A percentile compares a stretch with the other conserved stretches of the same genome.
These are phyloP conservation scores for Aspergillus sp. DNA, from an alignment of 2,329 filamentous ascomycete species.

Conservation along the genomic window DNA sequence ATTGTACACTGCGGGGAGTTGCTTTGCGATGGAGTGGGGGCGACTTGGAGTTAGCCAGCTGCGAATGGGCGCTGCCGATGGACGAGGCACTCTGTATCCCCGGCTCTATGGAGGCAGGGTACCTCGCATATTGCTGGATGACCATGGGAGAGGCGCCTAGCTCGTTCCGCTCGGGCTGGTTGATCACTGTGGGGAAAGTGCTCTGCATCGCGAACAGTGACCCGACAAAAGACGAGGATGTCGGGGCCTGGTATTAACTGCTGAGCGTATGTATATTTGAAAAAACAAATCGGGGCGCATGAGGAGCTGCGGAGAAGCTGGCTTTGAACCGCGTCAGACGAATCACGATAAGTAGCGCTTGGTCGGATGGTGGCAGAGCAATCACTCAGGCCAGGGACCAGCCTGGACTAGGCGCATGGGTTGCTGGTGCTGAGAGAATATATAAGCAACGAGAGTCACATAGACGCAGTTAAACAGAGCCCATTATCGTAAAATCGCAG, in stretches of 20 bases:
- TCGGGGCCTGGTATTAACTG: neutral
- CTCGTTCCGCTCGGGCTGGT: conserved; percentile 27
- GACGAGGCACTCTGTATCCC: conserved; percentile 40
- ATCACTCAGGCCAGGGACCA: conserved; percentile 16
- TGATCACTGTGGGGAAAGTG: conserved; percentile 31
- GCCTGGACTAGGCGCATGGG: conserved; percentile 19
- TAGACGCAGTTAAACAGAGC: conserved; percentile 7
- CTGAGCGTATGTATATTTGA: neutral
- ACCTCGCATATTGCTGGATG: conserved; percentile 41
- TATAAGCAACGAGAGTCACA: conserved; percentile 10
- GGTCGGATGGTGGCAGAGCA: neutral
- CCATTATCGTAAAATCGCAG: conserved; percentile 5
- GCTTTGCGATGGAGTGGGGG: conserved; percentile 39
- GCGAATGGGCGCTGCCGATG: conserved; percentile 34
- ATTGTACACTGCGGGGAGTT: conserved; percentile 39
- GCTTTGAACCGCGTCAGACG: neutral
- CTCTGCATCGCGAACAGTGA: conserved; percentile 28
- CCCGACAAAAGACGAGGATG: neutral
- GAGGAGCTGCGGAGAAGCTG: conserved; percentile 3
- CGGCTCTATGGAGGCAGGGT: conserved; percentile 34
- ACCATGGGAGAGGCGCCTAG: conserved; percentile 27
- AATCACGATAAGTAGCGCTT: conserved; percentile 4
- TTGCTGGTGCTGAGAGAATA: neutral
- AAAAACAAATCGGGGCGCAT: conserved; percentile 3
- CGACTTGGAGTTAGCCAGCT: conserved; percentile 32